These are phyloP conservation scores for Vanrija sp. DNA, from an alignment of 1,284 basidiomycete genomes.

Conservation along the genomic window DNA sequence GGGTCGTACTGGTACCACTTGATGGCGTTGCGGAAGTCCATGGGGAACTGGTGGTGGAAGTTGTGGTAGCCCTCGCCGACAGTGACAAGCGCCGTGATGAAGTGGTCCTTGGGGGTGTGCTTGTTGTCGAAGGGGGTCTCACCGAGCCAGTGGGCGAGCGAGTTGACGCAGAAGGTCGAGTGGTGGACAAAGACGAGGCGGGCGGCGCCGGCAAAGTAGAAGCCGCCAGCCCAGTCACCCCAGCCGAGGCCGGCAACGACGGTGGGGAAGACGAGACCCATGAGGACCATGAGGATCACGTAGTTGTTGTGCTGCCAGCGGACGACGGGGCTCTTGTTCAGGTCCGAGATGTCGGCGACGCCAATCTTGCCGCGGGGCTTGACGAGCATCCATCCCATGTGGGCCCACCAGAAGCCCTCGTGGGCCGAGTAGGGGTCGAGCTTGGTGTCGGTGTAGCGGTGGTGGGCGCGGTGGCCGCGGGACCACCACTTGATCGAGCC, in stretches of 20 bases:
- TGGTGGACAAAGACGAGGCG: conserved; percentile 85
- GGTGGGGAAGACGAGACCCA: conserved; percentile 72
- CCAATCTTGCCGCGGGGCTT: conserved; percentile 84
- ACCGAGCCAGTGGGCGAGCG: conserved; percentile 89
- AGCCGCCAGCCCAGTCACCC: conserved; percentile 81
- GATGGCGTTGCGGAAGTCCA: conserved; percentile 91
- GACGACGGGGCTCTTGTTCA: conserved; percentile 70
- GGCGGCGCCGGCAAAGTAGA: conserved; percentile 77
- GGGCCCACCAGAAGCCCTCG: conserved; percentile 68
- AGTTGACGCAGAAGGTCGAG: conserved; percentile 93
- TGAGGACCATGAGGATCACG: conserved; percentile 63
- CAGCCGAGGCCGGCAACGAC: conserved; percentile 72
- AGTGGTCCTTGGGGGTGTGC: conserved; percentile 83
- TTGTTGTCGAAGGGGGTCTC: conserved; percentile 91
- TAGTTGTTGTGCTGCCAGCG: conserved; percentile 83
- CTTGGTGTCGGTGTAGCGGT: conserved; percentile 91
- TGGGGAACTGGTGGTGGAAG: conserved; percentile 89
- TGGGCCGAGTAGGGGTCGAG: conserved; percentile 91
- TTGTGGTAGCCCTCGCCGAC: conserved; percentile 95
- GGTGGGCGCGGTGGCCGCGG: conserved; percentile 88
- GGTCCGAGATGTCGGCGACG: conserved; percentile 80
- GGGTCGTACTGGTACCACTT: conserved; percentile 80
- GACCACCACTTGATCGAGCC: conserved; percentile 94
- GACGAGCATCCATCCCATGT: conserved; percentile 89
- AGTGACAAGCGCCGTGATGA: conserved; percentile 79